Conservation (phyloP, 345 rosid genomes). For the Eucalyptus regnans region DNA sequence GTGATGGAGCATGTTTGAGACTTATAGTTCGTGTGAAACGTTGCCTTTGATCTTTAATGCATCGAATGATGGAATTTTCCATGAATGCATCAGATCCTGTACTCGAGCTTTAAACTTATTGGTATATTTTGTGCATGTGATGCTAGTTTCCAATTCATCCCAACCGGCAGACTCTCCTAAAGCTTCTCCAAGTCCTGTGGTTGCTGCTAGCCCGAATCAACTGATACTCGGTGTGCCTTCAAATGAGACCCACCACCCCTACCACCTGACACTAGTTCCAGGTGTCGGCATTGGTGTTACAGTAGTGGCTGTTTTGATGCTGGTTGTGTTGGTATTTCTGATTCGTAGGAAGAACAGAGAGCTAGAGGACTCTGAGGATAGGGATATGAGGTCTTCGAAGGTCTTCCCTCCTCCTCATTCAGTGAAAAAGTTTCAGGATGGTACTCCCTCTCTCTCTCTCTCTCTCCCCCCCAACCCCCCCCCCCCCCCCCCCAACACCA, state of each 20-base stretch:
- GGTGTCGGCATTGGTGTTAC: conserved; percentile 64
- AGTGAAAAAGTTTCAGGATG: conserved; percentile 55
- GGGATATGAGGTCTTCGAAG: conserved; percentile 33
- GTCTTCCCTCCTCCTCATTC: conserved; percentile 34
- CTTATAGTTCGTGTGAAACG: not conserved
- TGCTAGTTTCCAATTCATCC: conserved; percentile 30
- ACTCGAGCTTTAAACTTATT: not conserved
- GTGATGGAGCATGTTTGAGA: not conserved
- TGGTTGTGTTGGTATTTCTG: conserved; percentile 53
- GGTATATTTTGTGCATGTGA: not conserved
- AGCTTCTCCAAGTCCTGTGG: conserved; percentile 43
- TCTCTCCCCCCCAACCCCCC: too few relatives aligned
- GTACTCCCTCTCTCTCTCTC: conserved; percentile 5
- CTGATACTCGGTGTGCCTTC: conserved; percentile 19
- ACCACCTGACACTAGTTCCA: conserved; percentile 55
- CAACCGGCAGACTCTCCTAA: conserved; percentile 31
- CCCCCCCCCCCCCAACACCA: fast-evolving
- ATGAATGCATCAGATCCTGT: not conserved
- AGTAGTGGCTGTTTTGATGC: conserved; percentile 39
- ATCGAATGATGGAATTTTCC: not conserved
- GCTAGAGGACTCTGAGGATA: conserved; percentile 36
- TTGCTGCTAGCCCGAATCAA: conserved; percentile 68
- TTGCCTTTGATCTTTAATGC: not conserved
- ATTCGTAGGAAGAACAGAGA: conserved; percentile 58
- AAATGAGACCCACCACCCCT: conserved; percentile 33